Evolutionary conservation across 345 rosid species (phyloP).

Genomic region (Populus nigra): DNA sequence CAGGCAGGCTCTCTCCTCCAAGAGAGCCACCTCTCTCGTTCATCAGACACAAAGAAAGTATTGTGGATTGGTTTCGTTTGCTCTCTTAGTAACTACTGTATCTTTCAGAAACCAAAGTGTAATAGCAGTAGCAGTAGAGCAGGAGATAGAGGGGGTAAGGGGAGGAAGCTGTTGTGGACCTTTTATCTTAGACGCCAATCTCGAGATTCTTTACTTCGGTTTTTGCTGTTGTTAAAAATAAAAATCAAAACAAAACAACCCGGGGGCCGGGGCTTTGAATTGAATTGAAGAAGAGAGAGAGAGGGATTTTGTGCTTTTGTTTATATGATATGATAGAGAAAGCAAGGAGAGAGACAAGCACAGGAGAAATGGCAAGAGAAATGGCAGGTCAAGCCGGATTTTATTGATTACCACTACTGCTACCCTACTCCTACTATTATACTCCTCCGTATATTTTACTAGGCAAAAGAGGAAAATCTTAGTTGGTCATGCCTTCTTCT

Average conservation of each 20-base stretch:
- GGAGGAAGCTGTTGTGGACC: slow-evolving; percentile 17
- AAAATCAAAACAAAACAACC: slow-evolving; percentile 15
- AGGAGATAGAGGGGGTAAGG: background rate
- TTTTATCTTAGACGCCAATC: slow-evolving; percentile 46
- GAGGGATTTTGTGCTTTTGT: background rate
- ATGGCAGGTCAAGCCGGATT: slow-evolving; percentile 9
- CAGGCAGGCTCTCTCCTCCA: slow-evolving; percentile 55
- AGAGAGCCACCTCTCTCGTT: slow-evolving; percentile 59
- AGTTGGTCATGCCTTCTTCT: background rate
- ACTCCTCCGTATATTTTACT: background rate
- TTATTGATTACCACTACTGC: background rate
- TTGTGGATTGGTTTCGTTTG: background rate
- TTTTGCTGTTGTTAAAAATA: background rate
- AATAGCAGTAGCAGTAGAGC: background rate
- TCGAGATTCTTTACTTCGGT: slow-evolving; percentile 37
- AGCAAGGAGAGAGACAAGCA: slow-evolving; percentile 10
- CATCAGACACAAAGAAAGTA: slow-evolving; percentile 29
- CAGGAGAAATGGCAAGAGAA: slow-evolving; percentile 12
- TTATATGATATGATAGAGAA: background rate
- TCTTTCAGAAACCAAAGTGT: background rate
- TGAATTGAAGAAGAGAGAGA: slow-evolving; percentile 7
- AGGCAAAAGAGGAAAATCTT: background rate
- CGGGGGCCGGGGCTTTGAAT: slow-evolving; percentile 2
- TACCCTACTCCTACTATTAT: background rate
- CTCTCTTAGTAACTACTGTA: background rate